These are phyloP conservation scores for Takashimella tepidaria DNA, from an alignment of 1,284 basidiomycete genomes.

Conservation along the genomic window DNA sequence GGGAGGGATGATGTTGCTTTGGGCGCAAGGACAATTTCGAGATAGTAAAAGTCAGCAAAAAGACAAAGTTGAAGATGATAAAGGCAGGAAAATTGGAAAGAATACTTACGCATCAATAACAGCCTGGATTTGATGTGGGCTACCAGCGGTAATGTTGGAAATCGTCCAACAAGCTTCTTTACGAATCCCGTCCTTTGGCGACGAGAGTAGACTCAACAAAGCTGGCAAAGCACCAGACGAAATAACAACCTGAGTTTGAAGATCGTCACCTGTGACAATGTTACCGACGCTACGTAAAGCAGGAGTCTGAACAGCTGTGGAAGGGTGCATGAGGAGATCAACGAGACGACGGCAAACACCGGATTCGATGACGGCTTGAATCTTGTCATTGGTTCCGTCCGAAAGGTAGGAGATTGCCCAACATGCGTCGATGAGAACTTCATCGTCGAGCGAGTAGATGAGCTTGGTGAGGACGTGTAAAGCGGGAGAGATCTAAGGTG, in stretches of 20 bases:
- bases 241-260: slow-evolving; percentile 98
- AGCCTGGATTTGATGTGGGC: slow-evolving; percentile 90
- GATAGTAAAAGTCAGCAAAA: not conserved
- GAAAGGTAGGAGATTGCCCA: slow-evolving; percentile 99
- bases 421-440: slow-evolving; percentile 98
- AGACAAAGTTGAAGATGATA: not conserved
- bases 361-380: slow-evolving; percentile 98
- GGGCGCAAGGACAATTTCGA: slow-evolving; percentile 9
- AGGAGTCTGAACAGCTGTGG: slow-evolving; percentile 97
- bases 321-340: slow-evolving; percentile 93
- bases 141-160: slow-evolving; percentile 97
- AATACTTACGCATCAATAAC: slow-evolving; percentile 53
- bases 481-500: slow-evolving; percentile 84
- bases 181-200: slow-evolving; percentile 85
- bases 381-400: slow-evolving; percentile 99
- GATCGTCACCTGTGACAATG: slow-evolving; percentile 97
- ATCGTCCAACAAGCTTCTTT: slow-evolving; percentile 99
- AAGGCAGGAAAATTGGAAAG: not conserved
- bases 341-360: slow-evolving; percentile 97
- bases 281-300: slow-evolving; percentile 97
- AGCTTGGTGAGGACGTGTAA: slow-evolving; percentile 93
- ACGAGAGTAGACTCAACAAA: slow-evolving; percentile 83
- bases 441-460: slow-evolving; percentile 98
- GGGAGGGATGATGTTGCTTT: slow-evolving; percentile 79
- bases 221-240: slow-evolving; percentile 93